Conservation (phyloP, 768 basidiomycete genomes). For the Hortiboletus flavorubellus region DNA sequence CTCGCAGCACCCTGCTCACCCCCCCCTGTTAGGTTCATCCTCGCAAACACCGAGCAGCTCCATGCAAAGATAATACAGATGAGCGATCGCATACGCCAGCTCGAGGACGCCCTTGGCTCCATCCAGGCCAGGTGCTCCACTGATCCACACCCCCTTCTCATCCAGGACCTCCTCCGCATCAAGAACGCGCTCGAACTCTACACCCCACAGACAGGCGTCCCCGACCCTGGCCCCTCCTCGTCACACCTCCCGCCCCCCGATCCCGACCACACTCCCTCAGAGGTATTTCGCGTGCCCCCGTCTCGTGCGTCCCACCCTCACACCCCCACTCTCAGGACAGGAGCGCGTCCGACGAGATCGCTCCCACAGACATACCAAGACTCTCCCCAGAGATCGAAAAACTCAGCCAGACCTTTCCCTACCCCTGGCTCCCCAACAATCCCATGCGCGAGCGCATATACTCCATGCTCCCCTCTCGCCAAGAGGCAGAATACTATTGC, state of each 20-base stretch:
- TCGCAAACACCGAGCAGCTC: conserved; percentile 63
- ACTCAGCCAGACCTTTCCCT: conserved; percentile 66
- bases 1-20: conserved; percentile 6
- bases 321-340: conserved; percentile 19
- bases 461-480: conserved; percentile 55
- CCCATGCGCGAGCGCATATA: conserved; percentile 61
- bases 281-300: conserved; percentile 13
- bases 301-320: not conserved
- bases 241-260: conserved; percentile 1
- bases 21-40: conserved; percentile 48
- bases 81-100: conserved; percentile 58
- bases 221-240: conserved; percentile 12
- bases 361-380: conserved; percentile 11
- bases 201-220: conserved; percentile 28
- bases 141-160: conserved; percentile 53
- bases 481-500: conserved; percentile 58
- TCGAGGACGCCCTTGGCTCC: conserved; percentile 55
- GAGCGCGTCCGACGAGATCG: conserved; percentile 24
- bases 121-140: conserved; percentile 40
- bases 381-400: conserved; percentile 37
- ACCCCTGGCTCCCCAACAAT: conserved; percentile 64
- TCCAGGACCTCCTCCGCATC: conserved; percentile 56
- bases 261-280: conserved; percentile 8
- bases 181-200: conserved; percentile 70
- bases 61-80: conserved; percentile 62